These are phyloP conservation scores for Coriaria nepalensis DNA, from an alignment of 306 rosid species.

Conservation along the genomic window DNA sequence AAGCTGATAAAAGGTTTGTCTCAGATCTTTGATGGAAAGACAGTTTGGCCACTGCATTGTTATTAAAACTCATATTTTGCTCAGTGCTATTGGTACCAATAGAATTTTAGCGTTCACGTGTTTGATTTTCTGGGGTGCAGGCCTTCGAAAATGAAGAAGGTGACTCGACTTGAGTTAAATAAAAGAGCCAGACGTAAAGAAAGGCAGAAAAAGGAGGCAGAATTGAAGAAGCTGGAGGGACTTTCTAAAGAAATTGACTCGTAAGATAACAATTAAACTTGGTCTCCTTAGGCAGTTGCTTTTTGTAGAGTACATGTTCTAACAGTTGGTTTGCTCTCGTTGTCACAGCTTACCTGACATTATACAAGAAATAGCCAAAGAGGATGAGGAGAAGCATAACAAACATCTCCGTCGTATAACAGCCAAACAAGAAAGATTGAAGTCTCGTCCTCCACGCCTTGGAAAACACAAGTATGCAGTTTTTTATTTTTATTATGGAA, in stretches of 20 bases:
- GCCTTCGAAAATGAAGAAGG: slow-evolving; percentile 41
- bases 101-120: slow-evolving; percentile 3
- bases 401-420: slow-evolving; percentile 47
- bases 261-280: slow-evolving; percentile 19
- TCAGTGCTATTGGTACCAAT: background rate
- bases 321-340: background rate
- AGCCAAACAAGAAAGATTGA: slow-evolving; percentile 64
- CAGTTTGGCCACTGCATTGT: too few relatives aligned
- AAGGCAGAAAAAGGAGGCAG: slow-evolving; percentile 44
- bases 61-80: too few relatives aligned
- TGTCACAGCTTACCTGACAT: slow-evolving; percentile 53
- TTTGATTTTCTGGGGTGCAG: slow-evolving; percentile 29
- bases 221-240: slow-evolving; percentile 32
- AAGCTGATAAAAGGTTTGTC: slow-evolving; percentile 42
- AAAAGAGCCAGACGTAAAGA: slow-evolving; percentile 64
- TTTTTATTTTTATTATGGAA: slow-evolving; percentile 3
- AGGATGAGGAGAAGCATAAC: slow-evolving; percentile 52
- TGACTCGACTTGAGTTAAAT: slow-evolving; percentile 59
- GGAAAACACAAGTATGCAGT: slow-evolving; percentile 75
- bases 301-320: slow-evolving; percentile 2
- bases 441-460: slow-evolving; percentile 62
- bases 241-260: slow-evolving; percentile 74
- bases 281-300: background rate
- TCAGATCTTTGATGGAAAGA: too few relatives aligned
- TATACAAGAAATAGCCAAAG: slow-evolving; percentile 55